These are phyloP conservation scores for Mycena crocata DNA, from an alignment of 768 basidiomycete species.

Conservation along the genomic window DNA sequence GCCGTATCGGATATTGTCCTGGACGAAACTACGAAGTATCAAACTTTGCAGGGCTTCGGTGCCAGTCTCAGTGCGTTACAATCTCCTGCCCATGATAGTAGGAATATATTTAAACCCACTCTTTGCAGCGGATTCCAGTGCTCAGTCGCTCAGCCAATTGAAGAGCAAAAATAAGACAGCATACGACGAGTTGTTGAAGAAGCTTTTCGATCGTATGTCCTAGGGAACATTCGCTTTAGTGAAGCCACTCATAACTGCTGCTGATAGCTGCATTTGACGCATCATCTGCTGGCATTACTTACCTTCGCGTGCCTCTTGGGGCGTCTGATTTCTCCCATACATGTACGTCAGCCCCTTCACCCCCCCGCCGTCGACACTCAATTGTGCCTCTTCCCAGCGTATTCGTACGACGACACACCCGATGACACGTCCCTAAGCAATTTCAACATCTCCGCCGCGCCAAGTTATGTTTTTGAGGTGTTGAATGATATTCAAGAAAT, in stretches of 20 bases:
- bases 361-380: no score
- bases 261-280: constrained; percentile 33
- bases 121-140: constrained; percentile 63
- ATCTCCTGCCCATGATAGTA: neutral
- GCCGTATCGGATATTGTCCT: constrained; percentile 55
- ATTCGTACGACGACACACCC: constrained; percentile 44
- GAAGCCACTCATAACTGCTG: no score
- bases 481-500: constrained; percentile 42
- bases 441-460: constrained; percentile 44
- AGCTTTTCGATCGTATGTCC: constrained; percentile 45
- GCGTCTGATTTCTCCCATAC: constrained; percentile 47
- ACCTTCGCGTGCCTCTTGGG: constrained; percentile 46
- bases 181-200: constrained; percentile 43
- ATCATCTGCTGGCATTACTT: constrained; percentile 43
- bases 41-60: constrained; percentile 60
- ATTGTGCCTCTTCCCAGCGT: constrained; percentile 28
- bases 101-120: neutral
- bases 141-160: constrained; percentile 54
- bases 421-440: constrained; percentile 42
- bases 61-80: constrained; percentile 55
- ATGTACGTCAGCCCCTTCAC: no score
- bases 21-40: constrained; percentile 52
- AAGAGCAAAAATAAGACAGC: constrained; percentile 53
- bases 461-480: constrained; percentile 45
- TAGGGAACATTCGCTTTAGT: neutral